Evolutionary conservation across 139 green algal species (phyloP).

Genomic region (Trebouxia sp.): DNA sequence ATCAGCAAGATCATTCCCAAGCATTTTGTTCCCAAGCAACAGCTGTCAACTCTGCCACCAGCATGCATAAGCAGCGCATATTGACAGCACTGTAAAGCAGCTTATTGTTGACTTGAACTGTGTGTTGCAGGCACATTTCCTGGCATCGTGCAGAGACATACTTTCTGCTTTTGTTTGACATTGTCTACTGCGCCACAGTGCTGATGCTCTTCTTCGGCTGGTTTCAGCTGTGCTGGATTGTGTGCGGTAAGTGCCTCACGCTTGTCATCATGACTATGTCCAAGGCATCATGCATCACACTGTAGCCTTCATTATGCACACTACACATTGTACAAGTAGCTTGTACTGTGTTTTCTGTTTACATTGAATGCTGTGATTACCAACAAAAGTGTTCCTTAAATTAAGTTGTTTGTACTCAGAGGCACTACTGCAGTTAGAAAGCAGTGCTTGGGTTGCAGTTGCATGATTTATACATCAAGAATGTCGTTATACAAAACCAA

Average conservation of each 20-base stretch:
- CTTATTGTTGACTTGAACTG: neutral
- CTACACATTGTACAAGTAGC: neutral
- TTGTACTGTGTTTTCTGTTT: neutral
- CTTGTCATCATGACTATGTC: neutral
- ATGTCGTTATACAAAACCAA: too few relatives aligned
- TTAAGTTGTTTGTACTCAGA: neutral
- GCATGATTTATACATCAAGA: too few relatives aligned
- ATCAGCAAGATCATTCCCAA: too few relatives aligned
- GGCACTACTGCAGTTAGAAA: too few relatives aligned
- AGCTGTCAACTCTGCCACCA: too few relatives aligned
- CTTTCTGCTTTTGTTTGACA: constrained; percentile 50
- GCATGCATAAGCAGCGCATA: too few relatives aligned
- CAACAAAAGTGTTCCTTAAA: constrained; percentile 3
- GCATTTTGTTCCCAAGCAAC: too few relatives aligned
- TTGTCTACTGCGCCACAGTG: constrained; percentile 49
- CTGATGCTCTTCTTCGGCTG: constrained; percentile 60
- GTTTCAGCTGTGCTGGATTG: constrained; percentile 43
- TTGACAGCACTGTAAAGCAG: too few relatives aligned
- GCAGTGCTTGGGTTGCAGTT: too few relatives aligned
- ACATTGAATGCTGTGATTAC: constrained; percentile 36
- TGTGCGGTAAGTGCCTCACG: constrained; percentile 39
- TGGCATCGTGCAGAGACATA: constrained; percentile 48
- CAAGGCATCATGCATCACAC: neutral
- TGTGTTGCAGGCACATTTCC: constrained; percentile 22
- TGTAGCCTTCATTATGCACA: neutral